Evolutionary conservation across 2,329 filamentous ascomycete species (phyloP), one percentile per base, ranked within the genome.

Genomic region (Neurospora sp.): DNA sequence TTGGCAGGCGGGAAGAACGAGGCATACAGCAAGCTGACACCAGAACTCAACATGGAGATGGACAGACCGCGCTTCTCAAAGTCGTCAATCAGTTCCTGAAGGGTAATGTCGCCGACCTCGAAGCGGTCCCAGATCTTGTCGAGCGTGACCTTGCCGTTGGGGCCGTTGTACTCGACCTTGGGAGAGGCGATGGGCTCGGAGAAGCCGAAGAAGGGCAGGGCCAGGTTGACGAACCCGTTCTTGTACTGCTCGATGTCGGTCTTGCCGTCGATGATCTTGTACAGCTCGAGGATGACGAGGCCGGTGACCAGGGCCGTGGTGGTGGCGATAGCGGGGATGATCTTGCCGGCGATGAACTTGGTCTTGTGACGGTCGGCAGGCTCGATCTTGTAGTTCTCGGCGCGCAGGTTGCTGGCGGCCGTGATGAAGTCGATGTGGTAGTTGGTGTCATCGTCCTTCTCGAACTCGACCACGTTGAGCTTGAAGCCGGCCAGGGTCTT

Each of bases 351-450:
- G 79, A 99, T 99, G 81, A 99, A 98, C 85, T 99, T 99, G 72
- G 95, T 99, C 89, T 96, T 97, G 86, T 97, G 96, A 72, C 93
- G 88, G 78, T 99, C 95, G 0, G 96, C 94, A 73, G 89, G 87
- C 77, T 92, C 89, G 75, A 99, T 99, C 81, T 96, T 97, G 87
- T 99, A 99, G 83, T 99, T 99, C 81, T 97, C 91, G 0, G 96
- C 96, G 71, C 96, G 92, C 71, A 99, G 85, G 80, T 99, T 99
- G 84, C 94, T 97, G 74, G 94, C 94, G 1, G 94, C 93, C 8
- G 96, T 96, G 82, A 99, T 98, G 84, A 99, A 99, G 81, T 98
- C 96, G 77, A 99, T 99, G 84, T 99, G 96, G 81, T 96, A 89
- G 81, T 99, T 99, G 67, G 91, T 92, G 80, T 99, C 96, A 77